Evolutionary conservation across 352 stramenopile genomes (phyloP), one percentile per base, ranked within the genome.

Genomic region (Phytophthora foliorum): DNA sequence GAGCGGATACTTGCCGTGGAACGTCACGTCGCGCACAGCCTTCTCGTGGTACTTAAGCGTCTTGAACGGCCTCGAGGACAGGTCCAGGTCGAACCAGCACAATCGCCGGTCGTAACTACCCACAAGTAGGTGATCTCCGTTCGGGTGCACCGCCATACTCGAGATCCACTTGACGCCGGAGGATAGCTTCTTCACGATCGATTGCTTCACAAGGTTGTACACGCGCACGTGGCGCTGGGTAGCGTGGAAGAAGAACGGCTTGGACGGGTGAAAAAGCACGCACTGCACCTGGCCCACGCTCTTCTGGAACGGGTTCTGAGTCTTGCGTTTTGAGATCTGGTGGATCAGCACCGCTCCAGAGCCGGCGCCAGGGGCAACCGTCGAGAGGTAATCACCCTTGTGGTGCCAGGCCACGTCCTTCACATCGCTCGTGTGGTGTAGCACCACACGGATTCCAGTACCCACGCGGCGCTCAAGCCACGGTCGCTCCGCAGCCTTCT

Each of bases 221-320:
- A 99, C 85, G 57, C 97, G 93, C 51, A 99, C 97, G 72, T 99
- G 89, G 61, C 97, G 93, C 77, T 99, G 97, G n/a, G 95, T 99
- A 6, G 98, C 98, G 29, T 99, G 97, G 84, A 99, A 99, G 66
- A 99, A 95, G 77, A 99, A 99, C 6, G 98, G 98, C 84, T 99
- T 99, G 58, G 90, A 97, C 39, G 97, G 98, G 79, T 99, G 98
- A 86, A 99, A 99, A 11, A 95, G 90, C 38, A 99, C 95, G 44
- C 89, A 87, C 81, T 99, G 98, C 21, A 98, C 93, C 65, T 98
- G 86, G 48, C 86, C 92, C 14, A 97, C 82, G 46, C 98, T 98
- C 81, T 98, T 98, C 32, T 81, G 89, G 81, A 99, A 99, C 50
- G 98, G 98, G 63, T 99, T 98, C 74, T 99, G 97, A 19, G 95